Evolutionary conservation across 2,329 filamentous ascomycete species (phyloP), one percentile per base, ranked within the genome.

Genomic region (Colletotrichum spinosum): DNA sequence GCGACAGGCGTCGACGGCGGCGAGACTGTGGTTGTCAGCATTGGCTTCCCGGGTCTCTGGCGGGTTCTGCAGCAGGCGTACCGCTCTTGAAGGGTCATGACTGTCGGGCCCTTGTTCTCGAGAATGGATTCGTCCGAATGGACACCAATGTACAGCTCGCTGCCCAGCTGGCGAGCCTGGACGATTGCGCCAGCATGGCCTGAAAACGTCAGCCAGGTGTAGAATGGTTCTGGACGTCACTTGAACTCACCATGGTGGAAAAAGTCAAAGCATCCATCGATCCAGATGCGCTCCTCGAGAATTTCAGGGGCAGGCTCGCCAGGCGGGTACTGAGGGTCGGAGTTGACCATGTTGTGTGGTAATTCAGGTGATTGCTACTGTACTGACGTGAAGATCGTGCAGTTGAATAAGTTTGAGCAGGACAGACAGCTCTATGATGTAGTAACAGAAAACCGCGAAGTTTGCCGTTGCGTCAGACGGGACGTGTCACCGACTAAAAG

Each of bases 251-350:
- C 96, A 77, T 98, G 96, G 78, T 99, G 96, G 81, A 94, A 97
- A 80, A 99, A 99, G 83, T 99, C 96, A 82, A 97, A 99, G 84
- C 96, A 99, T 68, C 96, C 96, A 77, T 99, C 96, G 34, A 99
- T 92, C 97, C 97, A 99, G 73, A 99, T 92, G 70, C 95, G 90
- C 72, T 92, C 89, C 35, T 88, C 86, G 39, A 86, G 79, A 8
- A 88, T 79, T 76, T 86, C 83, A 41, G 84, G 81, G 58, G 84
- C 85, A 50, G 85, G 80, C 49, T 84, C 79, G 65, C 84, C 83
- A 2, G 79, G 77, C 8, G 79, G 79, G 50, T 67, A 66, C 25
- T 69, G 56, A 46, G 71, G 69, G 66, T 73, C 71, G 34, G 63
- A 59, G 34, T 67, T 68, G 46, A 69, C 64, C 70, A 70, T 73